Evolutionary conservation across 176 grass and related monocot species (phyloP).

Genomic region (Aegilops longissima): DNA sequence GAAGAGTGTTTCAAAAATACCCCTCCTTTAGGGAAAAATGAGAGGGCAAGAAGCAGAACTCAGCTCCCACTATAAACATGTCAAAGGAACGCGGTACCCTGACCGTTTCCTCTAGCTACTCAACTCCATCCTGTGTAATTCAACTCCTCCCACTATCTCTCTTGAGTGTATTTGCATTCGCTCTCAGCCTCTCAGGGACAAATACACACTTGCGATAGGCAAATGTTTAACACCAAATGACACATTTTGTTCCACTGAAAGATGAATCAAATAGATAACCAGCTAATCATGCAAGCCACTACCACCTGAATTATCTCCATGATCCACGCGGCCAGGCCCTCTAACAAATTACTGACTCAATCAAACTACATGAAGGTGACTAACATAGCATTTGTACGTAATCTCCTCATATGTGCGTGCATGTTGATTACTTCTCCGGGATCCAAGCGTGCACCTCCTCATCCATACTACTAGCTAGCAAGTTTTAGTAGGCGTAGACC

Average conservation of each 20-base stretch:
- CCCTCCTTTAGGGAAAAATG: not conserved
- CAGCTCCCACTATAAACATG: not conserved
- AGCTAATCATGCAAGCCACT: not conserved
- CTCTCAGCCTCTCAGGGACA: not conserved
- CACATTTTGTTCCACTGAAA: constrained; percentile 1
- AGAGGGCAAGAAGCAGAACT: constrained; percentile 1
- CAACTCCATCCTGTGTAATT: not conserved
- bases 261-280: constrained; percentile 8
- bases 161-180: not conserved
- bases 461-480: not conserved
- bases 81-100: not conserved
- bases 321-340: not conserved
- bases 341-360: not conserved
- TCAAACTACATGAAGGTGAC: not conserved
- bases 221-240: constrained; percentile 6
- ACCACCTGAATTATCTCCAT: not conserved
- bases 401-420: not conserved
- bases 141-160: not conserved
- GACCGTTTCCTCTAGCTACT: not conserved
- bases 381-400: not conserved
- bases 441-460: not conserved
- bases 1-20: not conserved
- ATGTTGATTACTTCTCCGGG: not conserved
- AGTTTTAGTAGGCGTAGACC: not conserved
- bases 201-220: not conserved